phyloP scores from a whole-genome alignment of 805 yeast genomes.

The Pichia ethanolica region DNA sequence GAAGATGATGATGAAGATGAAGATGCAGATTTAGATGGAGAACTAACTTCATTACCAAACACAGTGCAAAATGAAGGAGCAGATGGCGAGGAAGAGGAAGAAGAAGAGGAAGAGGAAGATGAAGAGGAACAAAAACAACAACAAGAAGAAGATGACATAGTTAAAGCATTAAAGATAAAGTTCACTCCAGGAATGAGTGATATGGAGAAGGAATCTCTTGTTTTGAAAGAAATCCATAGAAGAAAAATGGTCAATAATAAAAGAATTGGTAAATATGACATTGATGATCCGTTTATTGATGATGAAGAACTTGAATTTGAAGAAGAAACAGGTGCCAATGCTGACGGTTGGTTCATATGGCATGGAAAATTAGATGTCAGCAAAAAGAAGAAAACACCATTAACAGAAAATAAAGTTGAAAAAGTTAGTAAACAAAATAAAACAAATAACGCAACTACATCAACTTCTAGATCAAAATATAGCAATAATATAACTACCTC shows the following conservation, averaged over 20 bases:
- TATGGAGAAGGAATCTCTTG: conserved; percentile 26
- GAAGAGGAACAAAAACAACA: background rate
- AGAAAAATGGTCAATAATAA: conserved; percentile 48
- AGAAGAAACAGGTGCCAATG: conserved; percentile 85
- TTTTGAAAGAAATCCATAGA: conserved; percentile 25
- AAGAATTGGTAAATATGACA: conserved; percentile 85
- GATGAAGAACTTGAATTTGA: conserved; percentile 90
- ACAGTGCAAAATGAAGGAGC: no score
- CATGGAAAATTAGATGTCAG: conserved; percentile 82
- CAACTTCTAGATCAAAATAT: background rate
- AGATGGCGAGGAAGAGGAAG: conserved; percentile 17
- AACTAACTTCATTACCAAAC: conserved; percentile 7
- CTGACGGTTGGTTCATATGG: conserved; percentile 92
- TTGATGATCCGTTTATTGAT: conserved; percentile 92
- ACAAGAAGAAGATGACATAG: conserved; percentile 20
- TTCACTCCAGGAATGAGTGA: conserved; percentile 28
- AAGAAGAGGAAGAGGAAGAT: conserved; percentile 42
- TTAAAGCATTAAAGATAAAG: conserved; percentile 22
- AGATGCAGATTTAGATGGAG: conserved; percentile 17
- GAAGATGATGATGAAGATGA: conserved; percentile 31
- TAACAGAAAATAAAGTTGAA: background rate
- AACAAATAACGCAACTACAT: background rate
- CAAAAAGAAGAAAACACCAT: conserved; percentile 19
- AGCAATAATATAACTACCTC: background rate
- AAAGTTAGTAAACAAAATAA: conserved; percentile 11